Evolutionary conservation across 1,284 basidiomycete genomes (phyloP), one percentile per base, ranked within the genome.

Genomic region (Testicularia cyperi): DNA sequence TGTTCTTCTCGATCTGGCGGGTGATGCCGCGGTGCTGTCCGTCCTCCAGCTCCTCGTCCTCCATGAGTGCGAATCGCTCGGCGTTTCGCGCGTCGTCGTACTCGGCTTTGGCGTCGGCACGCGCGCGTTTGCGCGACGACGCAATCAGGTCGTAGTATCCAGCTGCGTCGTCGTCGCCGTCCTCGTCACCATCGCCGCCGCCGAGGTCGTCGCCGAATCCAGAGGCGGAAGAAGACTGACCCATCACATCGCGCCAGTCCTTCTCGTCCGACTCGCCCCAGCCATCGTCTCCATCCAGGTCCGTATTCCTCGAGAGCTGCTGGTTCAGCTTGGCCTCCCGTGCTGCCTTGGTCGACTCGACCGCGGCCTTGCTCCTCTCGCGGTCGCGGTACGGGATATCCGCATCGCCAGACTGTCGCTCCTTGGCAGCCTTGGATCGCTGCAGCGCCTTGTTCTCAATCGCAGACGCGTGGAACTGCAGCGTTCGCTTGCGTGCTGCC

Each of bases 361-460:
- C 72, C 6, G 64, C 71, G 15, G 54, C 54, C 33, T 73, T 47
- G 37, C 67, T 72, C 31, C 71, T 56, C 19, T 68, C 63, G 13
- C 65, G 43, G 27, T 76, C 74, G 15, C 73, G 67, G 51, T 75
- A 76, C 4, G 74, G 74, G 16, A 76, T 75, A 35, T 76, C 74
- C 13, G 58, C 53, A 43, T 76, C 74, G 36, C 74, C 74, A 16
- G 64, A 68, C 15, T 74, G 58, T 19, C 52, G 44, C 23, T 66
- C 51, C 32, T 56, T 48, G 35, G 65, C 65, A 6, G 53, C 61
- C 30, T 61, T 56, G 23, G 44, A 40, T 10, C 63, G 42, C 29
- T 52, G 48, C 26, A 53, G 38, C 19, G 37, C 60, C 34, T 49
- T 58, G 36, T 52, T 57, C 43, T 58, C 61, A 40, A 46, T 66